Evolutionary conservation across 352 stramenopile species (phyloP).

Genomic region (Pilasporangium apinafurcum): DNA sequence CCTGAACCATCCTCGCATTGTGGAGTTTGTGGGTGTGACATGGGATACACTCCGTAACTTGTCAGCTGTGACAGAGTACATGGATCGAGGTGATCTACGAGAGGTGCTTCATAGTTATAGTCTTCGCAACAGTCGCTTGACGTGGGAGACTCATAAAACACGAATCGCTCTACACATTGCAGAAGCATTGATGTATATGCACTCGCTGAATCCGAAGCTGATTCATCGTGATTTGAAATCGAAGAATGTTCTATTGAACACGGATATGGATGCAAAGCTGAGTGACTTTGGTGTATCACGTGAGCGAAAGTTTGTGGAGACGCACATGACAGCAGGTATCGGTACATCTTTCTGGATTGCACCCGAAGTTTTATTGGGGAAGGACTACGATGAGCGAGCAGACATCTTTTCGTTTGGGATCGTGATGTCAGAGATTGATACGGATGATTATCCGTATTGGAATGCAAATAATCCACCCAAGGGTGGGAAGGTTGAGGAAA

Average conservation of each 20-base stretch:
- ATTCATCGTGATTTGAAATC: slow-evolving; percentile 26
- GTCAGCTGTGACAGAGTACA: slow-evolving; percentile 59
- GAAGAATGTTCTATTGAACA: slow-evolving; percentile 24
- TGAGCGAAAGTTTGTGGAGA: slow-evolving; percentile 47
- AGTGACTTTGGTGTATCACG: slow-evolving; percentile 75
- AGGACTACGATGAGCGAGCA: slow-evolving; percentile 44
- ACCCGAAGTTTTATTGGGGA: slow-evolving; percentile 50
- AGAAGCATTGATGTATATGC: slow-evolving; percentile 55
- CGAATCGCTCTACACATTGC: slow-evolving; percentile 48
- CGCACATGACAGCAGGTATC: slow-evolving; percentile 63
- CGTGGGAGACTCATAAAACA: slow-evolving; percentile 48
- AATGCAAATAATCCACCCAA: slow-evolving; percentile 41
- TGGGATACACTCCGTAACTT: slow-evolving; percentile 59
- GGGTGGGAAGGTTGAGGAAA: slow-evolving; percentile 41
- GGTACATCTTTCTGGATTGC: slow-evolving; percentile 73
- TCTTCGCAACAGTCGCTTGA: slow-evolving; percentile 27
- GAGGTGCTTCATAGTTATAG: slow-evolving; percentile 49
- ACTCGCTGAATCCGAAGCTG: slow-evolving; percentile 55
- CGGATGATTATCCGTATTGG: slow-evolving; percentile 59
- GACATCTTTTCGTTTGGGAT: slow-evolving; percentile 54
- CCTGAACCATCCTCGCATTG: slow-evolving; percentile 48
- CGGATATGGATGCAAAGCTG: slow-evolving; percentile 60
- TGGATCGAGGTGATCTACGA: slow-evolving; percentile 63
- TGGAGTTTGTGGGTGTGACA: slow-evolving; percentile 61
- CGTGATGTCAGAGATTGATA: slow-evolving; percentile 49